Conservation (phyloP, 345 rosid species). For the Camelina sativa region DNA sequence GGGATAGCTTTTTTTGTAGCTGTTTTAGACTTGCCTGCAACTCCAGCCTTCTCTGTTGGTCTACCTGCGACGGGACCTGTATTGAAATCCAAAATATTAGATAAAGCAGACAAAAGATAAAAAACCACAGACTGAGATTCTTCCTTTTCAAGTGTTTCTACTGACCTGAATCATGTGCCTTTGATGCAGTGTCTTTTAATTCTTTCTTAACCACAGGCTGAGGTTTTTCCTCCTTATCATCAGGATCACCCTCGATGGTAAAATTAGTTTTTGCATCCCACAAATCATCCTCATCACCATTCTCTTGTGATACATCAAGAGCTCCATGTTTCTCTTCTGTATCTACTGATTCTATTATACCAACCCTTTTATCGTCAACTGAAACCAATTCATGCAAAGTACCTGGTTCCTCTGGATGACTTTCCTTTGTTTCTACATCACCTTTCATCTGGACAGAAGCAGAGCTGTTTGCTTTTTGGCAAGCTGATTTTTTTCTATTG, state of each 20-base stretch:
- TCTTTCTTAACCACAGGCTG: constrained; percentile 59
- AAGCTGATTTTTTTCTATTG: constrained; percentile 70
- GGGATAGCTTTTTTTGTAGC: constrained; percentile 38
- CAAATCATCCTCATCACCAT: constrained; percentile 69
- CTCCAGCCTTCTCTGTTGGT: constrained; percentile 45
- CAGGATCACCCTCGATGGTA: constrained; percentile 78
- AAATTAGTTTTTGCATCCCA: constrained; percentile 93
- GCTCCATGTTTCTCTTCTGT: constrained; percentile 55
- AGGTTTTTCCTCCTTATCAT: constrained; percentile 75
- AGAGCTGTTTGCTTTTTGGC: constrained; percentile 59
- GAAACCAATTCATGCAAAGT: constrained; percentile 47
- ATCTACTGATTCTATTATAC: constrained; percentile 47
- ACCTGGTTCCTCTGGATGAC: constrained; percentile 49
- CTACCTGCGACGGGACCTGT: constrained; percentile 34
- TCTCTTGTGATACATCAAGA: constrained; percentile 54
- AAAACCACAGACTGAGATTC: background rate
- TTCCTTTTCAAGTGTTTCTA: background rate
- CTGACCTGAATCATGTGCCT: constrained; percentile 54
- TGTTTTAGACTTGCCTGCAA: constrained; percentile 35
- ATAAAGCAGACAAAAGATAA: constrained; percentile 11
- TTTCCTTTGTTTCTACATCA: constrained; percentile 50
- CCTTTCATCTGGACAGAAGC: constrained; percentile 55
- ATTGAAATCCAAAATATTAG: constrained; percentile 6
- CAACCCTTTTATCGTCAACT: constrained; percentile 52
- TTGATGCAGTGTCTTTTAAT: constrained; percentile 43